Percentiles rank a stretch among this genome's conserved stretches.
phyloP scores from a whole-genome alignment of 1,284 basidiomycete genomes.

The Amanita bisporigera region DNA sequence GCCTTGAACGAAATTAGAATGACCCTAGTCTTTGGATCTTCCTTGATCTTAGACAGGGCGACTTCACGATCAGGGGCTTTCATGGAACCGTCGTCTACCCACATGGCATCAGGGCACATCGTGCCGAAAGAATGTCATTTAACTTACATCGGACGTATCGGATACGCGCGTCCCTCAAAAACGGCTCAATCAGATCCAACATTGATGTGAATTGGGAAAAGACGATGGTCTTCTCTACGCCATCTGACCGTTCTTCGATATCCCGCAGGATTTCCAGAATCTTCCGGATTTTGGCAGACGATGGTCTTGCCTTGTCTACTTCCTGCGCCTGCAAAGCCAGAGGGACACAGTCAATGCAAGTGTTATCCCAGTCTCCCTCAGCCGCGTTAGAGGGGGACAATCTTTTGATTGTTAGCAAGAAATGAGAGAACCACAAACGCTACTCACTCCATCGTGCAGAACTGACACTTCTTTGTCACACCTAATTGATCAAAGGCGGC shows the following conservation, averaged over 20 bases:
- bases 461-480: conserved; percentile 71
- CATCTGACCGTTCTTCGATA: conserved; percentile 65
- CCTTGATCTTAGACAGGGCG: conserved; percentile 77
- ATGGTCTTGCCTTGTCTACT: conserved; percentile 51
- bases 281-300: conserved; percentile 90
- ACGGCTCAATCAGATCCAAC: conserved; percentile 86
- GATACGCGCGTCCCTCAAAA: conserved; percentile 69
- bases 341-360: conserved; percentile 66
- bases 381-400: conserved; percentile 47
- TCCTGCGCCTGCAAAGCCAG: conserved; percentile 50
- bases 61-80: conserved; percentile 74
- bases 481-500: conserved; percentile 76
- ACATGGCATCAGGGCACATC: conserved; percentile 5
- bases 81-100: conserved; percentile 88
- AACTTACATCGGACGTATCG: conserved; percentile 85
- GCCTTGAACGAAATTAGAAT: conserved; percentile 98
- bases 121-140: conserved; percentile 6
- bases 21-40: conserved; percentile 60
- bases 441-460: conserved; percentile 74
- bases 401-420: conserved; percentile 32
- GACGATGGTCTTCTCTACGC: conserved; percentile 88
- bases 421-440: background rate
- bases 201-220: conserved; percentile 92
- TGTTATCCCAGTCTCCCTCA: conserved; percentile 46
- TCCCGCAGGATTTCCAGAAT: conserved; percentile 74